Evolutionary conservation across 495 filamentous ascomycete species (phyloP), one percentile per base, ranked within the genome.

Genomic region (Aspergillus diversus): DNA sequence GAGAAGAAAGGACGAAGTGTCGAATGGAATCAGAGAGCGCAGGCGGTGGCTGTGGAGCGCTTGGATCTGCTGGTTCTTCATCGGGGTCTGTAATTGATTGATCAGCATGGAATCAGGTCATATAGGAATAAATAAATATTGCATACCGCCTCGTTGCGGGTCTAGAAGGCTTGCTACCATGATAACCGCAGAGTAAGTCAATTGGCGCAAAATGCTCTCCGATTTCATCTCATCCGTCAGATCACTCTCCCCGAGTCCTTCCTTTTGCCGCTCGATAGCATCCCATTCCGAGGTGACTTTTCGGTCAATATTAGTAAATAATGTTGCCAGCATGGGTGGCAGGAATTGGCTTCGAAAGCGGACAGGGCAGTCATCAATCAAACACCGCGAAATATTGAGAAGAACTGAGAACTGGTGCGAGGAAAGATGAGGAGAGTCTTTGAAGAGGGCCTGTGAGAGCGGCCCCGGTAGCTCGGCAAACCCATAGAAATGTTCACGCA

Each of bases 181-280:
- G 62, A 93, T 88, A 12, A 97, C 92, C 7, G 94, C 91, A 39
- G 92, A 90, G 71, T 93, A 92, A 1, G 95, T 97, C 52, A 98
- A 80, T 61, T 96, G 92, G n/a, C 95, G 87, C 35, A 99, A 80
- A 32, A 98, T 95, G 73, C 94, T 97, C 71, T 99, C 95, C 17
- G 91, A 89, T 75, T 96, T 97, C 95, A 99, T 99, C 79, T 99
- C 96, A 65, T 96, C 90, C 1, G 90, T 89, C 39, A 99, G 79
- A 67, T 89, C 83, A 51, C 84, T 86, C 48, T 87, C 87, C 16
- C 89, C 86, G 1, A 83, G 83, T 9, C 85, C 86, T 33, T 86
- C 80, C 62, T 84, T 84, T 31, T 89, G 84, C 65, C 85, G 86
- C 59, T 89, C 85, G 55, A 88, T 81, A 7, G 76, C 68, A 43